A percentile compares a stretch with the other conserved stretches of the same genome.
phyloP scores from a whole-genome alignment of 768 basidiomycete species.

The Tephrocybe sp. region DNA sequence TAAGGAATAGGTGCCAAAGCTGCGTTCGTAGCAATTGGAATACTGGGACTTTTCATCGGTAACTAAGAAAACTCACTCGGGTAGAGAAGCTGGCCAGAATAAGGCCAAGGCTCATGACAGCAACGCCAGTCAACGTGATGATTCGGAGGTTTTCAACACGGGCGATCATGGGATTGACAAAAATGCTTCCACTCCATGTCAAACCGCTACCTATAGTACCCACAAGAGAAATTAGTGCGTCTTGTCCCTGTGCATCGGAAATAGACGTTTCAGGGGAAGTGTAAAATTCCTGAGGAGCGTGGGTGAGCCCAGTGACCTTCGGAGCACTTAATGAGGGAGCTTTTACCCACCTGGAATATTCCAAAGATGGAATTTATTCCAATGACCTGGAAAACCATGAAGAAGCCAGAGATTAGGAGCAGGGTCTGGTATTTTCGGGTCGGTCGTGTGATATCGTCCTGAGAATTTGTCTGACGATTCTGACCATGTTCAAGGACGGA shows the following conservation, averaged over 20 bases:
- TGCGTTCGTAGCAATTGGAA: constrained; percentile 8
- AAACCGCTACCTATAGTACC: constrained; percentile 44
- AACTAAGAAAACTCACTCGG: constrained; percentile 20
- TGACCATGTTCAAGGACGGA: background rate
- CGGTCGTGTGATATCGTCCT: constrained; percentile 11
- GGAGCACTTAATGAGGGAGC: background rate
- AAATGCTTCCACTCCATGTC: constrained; percentile 47
- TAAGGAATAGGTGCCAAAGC: constrained; percentile 45
- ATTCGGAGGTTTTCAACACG: constrained; percentile 30
- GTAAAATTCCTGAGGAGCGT: constrained; percentile 37
- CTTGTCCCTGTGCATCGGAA: constrained; percentile 31
- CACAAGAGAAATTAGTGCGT: constrained; percentile 40
- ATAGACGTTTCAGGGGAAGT: constrained; percentile 38
- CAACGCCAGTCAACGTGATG: constrained; percentile 35
- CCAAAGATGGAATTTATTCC: constrained; percentile 43
- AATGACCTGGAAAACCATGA: constrained; percentile 46
- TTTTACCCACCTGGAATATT: constrained; percentile 38
- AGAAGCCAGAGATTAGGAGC: constrained; percentile 39
- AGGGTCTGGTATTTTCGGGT: constrained; percentile 34
- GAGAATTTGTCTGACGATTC: background rate
- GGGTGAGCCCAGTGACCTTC: background rate
- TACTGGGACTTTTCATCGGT: background rate
- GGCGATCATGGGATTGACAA: constrained; percentile 40
- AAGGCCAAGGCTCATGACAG: constrained; percentile 42
- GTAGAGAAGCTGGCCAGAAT: constrained; percentile 40